Evolutionary conservation across 1,284 basidiomycete genomes (phyloP), one percentile per base, ranked within the genome.

Genomic region (Cerrena zonata): DNA sequence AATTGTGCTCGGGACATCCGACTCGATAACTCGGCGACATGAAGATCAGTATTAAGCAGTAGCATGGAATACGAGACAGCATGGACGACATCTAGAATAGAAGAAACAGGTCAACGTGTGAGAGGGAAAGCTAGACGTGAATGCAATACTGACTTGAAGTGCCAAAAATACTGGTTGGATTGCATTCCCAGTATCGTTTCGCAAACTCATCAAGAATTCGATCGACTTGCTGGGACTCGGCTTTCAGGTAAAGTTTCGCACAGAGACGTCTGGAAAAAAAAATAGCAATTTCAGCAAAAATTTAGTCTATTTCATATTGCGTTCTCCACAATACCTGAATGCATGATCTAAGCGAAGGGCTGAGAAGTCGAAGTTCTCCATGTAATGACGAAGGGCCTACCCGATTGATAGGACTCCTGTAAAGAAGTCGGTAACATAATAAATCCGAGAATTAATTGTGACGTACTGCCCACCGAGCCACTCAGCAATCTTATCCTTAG

Each of bases 161-260:
- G 25, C 91, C 90, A 65, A 89, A 94, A 5, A 91, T 63, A 22
- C 82, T 80, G 2, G 72, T 73, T 0, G 89, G 86, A 65, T 99
- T 98, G 65, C 91, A 94, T 47, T 93, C 86, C 79, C 85, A 94
- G 69, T 90, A 99, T 5, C 92, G 80, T 42, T 83, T 75, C 55
- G 89, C 90, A 62, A 99, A 98, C 54, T 87, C 87, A 57, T 90
- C 90, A 18, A 99, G 76, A 58, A 99, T 96, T 39, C 95, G 85
- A 68, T 99, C 96, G 36, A 99, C 87, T 69, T 98, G 94, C 65
- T 99, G 96, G 0, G 95, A 96, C 70, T 99, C 95, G 1, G 87
- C 95, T 65, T 93, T 94, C 52, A 99, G 78, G 66, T 83, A 96
- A 2, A 99, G 78, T 66, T 95, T 96, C 21, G 83, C 82, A 65